Base-by-base conservation (phyloP, 108 stramenopile genomes). In the Bacterosira constricta region DNA sequence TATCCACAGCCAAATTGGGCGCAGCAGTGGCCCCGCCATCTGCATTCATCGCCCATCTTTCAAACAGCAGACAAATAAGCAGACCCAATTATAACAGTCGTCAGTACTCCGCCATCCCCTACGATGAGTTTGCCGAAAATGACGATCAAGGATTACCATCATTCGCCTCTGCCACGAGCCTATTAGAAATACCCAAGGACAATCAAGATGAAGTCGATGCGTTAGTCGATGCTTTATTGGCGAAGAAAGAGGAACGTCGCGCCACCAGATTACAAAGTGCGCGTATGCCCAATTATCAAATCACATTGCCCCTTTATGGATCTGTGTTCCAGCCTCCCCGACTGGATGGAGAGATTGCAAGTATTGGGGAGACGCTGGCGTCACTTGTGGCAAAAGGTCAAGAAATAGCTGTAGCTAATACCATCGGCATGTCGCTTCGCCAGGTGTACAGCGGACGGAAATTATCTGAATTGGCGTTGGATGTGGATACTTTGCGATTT, bases 401-500 rank as follows among this genome's bases (percentile, higher is more conserved):
- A 52, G 75, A 68, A 18, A 60, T 73, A 29, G 73, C 69, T 0
- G 30, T 65, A 26, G 59, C 82, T 11, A 68, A 73, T 11, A 63
- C 82, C 11, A 60, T 90, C 42, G 89, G 89, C 25, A 75, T 90
- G 60, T 76, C 79, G 18, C 57, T 87, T 1, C 75, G 86, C 45
- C 85, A 90, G 56, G 80, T 90, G 1, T 65, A 77, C 25, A 70
- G 73, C 20, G 85, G 86, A 47, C 75, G 75, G n/a, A 68, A 73
- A 39, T 60, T 90, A 32, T 81, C 79, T 9, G 73, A 79, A 32
- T 50, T 80, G 21, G 75, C 84, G 10, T 69, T 90, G 36, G 81
- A 87, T 71, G 66, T 88, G 54, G 89, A 90, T 53, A 85, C 89
- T 3, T 58, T 88, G 49, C 36, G 81, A 12, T 83, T 73, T 76